phyloP scores from a whole-genome alignment of 352 stramenopile genomes.

The Globisporangium polare region DNA sequence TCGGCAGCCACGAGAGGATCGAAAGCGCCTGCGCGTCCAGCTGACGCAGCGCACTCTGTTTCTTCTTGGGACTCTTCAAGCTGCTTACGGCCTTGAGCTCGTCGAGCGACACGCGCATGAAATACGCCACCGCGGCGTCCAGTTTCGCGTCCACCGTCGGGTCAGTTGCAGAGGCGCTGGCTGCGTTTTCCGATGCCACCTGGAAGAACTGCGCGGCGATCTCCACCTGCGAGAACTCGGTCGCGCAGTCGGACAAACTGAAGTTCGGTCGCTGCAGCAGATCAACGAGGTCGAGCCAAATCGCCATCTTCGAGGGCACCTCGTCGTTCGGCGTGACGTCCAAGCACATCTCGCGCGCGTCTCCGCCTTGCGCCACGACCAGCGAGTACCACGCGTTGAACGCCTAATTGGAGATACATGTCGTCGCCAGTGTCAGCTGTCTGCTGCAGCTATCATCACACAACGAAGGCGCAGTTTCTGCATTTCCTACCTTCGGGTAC shows the following conservation, averaged over 20 bases:
- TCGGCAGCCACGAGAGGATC: conserved; percentile 56
- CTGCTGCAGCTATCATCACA: background rate
- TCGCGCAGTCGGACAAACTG: conserved; percentile 43
- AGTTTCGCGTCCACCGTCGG: conserved; percentile 23
- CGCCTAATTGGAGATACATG: conserved; percentile 26
- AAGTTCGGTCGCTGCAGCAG: conserved; percentile 61
- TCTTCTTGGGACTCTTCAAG: conserved; percentile 25
- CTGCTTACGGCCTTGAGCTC: conserved; percentile 34
- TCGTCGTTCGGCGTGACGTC: conserved; percentile 60
- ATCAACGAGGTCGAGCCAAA: conserved; percentile 77
- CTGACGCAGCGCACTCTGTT: conserved; percentile 30
- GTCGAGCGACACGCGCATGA: conserved; percentile 66
- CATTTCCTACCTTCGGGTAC: conserved; percentile 32
- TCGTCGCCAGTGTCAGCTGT: background rate
- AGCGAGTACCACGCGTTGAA: conserved; percentile 78
- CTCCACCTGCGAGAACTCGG: conserved; percentile 25
- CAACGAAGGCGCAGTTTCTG: too few species aligned
- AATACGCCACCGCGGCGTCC: conserved; percentile 57
- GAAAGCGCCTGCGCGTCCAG: conserved; percentile 46
- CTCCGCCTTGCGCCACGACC: conserved; percentile 27
- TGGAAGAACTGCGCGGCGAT: conserved; percentile 51
- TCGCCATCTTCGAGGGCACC: conserved; percentile 39
- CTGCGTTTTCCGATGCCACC: conserved; percentile 22
- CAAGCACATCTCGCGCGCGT: conserved; percentile 34
- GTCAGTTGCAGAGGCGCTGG: conserved; percentile 10